A percentile compares a stretch with the other conserved stretches of the same genome.
phyloP scores from a whole-genome alignment of 345 rosid species.

The Brassica cretica region DNA sequence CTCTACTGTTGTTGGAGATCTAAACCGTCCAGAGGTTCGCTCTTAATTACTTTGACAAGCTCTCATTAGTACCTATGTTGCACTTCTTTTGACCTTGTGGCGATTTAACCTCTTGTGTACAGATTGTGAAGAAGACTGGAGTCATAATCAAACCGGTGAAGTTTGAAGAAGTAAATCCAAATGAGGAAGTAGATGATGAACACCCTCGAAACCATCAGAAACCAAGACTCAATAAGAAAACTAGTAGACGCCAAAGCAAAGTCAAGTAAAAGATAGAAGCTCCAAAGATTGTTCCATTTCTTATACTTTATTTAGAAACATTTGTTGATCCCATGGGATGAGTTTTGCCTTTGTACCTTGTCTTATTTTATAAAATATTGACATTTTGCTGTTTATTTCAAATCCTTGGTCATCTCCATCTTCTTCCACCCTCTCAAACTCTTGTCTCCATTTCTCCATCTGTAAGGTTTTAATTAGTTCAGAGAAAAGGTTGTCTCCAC shows the following conservation, averaged over 20 bases:
- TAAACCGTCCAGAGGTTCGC: conserved; percentile 71
- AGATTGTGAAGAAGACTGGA: conserved; percentile 85
- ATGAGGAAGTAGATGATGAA: conserved; percentile 51
- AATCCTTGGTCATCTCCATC: conserved; percentile 94
- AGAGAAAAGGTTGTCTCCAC: no score
- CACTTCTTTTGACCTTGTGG: background rate
- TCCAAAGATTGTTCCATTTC: background rate
- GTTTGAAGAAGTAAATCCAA: conserved; percentile 66
- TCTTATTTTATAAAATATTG: background rate
- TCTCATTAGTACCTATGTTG: background rate
- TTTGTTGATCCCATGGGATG: background rate
- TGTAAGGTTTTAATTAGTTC: no score
- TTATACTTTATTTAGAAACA: background rate
- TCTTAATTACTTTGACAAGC: conserved; percentile 6
- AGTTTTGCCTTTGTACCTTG: conserved; percentile 16
- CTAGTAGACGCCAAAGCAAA: conserved; percentile 25
- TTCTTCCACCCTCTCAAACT: conserved; percentile 38
- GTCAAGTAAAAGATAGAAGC: conserved; percentile 11
- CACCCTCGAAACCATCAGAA: conserved; percentile 42
- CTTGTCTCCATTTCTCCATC: no score
- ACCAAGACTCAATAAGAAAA: conserved; percentile 37
- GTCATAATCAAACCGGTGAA: conserved; percentile 74
- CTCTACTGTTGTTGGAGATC: conserved; percentile 60
- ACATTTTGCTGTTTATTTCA: conserved; percentile 24
- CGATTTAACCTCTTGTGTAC: conserved; percentile 19